A percentile compares a stretch with the other conserved stretches of the same genome.
These are phyloP conservation scores for Saussurea involucrata DNA, from an alignment of 129 eudicot genomes.

Conservation along the genomic window DNA sequence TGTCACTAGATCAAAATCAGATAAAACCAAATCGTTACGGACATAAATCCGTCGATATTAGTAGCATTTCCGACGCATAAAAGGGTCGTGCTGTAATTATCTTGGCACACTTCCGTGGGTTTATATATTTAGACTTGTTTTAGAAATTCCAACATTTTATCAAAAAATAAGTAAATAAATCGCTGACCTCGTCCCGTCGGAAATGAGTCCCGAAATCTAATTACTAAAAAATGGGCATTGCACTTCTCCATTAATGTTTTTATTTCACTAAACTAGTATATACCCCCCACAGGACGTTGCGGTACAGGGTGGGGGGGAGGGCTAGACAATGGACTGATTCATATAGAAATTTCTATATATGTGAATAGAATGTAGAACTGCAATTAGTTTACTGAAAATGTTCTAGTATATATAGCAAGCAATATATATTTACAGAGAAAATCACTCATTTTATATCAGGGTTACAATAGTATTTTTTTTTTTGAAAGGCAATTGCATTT, in stretches of 20 bases:
- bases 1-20: not conserved
- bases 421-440: not conserved
- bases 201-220: not conserved
- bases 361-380: not conserved
- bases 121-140: not conserved
- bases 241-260: not conserved
- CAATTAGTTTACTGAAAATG: not conserved
- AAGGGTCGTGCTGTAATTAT: not conserved
- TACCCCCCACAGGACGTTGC: not conserved
- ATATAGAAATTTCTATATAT: too few species aligned
- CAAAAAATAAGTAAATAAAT: not conserved
- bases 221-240: not conserved
- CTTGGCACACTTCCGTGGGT: not conserved
- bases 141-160: not conserved
- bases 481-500: too few species aligned
- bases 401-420: not conserved
- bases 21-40: not conserved
- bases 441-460: not conserved
- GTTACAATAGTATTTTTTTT: not conserved
- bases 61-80: not conserved
- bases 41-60: not conserved
- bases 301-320: too few species aligned
- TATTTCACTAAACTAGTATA: not conserved
- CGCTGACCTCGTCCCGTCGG: not conserved
- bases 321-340: too few species aligned